Percentiles rank a stretch among this genome's conserved stretches.
These are phyloP conservation scores for Waltergamsia citrina DNA, from an alignment of 2,329 filamentous ascomycete species.

Conservation along the genomic window DNA sequence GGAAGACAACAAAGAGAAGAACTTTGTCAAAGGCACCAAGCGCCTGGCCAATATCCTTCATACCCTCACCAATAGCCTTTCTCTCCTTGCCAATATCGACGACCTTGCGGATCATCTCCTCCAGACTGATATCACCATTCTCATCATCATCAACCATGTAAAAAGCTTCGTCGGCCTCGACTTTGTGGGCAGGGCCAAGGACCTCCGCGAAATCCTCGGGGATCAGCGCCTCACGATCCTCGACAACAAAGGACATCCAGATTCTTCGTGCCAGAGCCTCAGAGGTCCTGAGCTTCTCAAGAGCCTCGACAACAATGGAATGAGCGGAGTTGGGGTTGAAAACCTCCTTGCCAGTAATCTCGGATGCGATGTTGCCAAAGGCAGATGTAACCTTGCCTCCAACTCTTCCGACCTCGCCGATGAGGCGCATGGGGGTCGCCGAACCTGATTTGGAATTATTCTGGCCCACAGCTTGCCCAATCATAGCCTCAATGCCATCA, in stretches of 20 bases:
- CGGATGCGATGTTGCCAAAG: constrained; percentile 87
- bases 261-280: constrained; percentile 91
- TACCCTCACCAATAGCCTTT: constrained; percentile 82
- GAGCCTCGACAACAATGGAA: constrained; percentile 77
- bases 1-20: constrained; percentile 68
- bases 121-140: constrained; percentile 89
- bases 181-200: constrained; percentile 62
- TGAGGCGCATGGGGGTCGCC: constrained; percentile 68
- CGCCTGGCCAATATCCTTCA: constrained; percentile 96
- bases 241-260: constrained; percentile 97
- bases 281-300: constrained; percentile 74
- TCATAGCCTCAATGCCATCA: constrained; percentile 65
- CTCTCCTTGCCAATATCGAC: constrained; percentile 76
- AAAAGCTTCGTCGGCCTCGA: constrained; percentile 83
- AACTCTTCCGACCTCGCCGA: constrained; percentile 68
- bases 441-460: constrained; percentile 44
- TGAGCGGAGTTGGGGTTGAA: constrained; percentile 90
- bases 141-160: constrained; percentile 70
- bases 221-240: constrained; percentile 72
- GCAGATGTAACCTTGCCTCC: constrained; percentile 90
- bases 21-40: constrained; percentile 85
- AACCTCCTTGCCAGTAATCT: constrained; percentile 91
- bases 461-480: constrained; percentile 51
- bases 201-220: constrained; percentile 81
- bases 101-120: constrained; percentile 88